Evolutionary conservation across 2,329 filamentous ascomycete genomes (phyloP).

Genomic region (Cladosporium cucumerinum): DNA sequence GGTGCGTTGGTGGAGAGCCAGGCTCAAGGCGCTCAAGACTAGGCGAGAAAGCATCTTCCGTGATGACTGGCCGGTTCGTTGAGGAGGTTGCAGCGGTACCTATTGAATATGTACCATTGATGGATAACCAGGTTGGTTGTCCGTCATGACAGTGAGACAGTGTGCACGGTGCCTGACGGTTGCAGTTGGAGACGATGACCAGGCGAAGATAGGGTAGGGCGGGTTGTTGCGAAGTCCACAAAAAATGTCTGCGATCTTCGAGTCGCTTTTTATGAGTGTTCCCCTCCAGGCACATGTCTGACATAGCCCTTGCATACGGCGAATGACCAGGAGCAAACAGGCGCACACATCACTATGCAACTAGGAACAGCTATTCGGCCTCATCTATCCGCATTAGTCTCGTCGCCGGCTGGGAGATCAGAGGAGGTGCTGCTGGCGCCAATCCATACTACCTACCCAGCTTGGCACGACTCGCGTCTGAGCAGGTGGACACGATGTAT

Average conservation of each 20-base stretch:
- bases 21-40: slow-evolving; percentile 19
- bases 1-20: slow-evolving; percentile 21
- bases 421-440: slow-evolving; percentile 13
- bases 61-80: background rate
- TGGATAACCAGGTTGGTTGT: background rate
- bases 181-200: slow-evolving; percentile 4
- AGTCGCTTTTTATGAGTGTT: slow-evolving; percentile 6
- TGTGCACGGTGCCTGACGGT: slow-evolving; percentile 1
- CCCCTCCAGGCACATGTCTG: slow-evolving; percentile 1
- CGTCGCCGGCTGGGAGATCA: slow-evolving; percentile 10
- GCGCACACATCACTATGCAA: slow-evolving; percentile 8
- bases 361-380: slow-evolving; percentile 12
- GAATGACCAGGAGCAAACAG: slow-evolving; percentile 11
- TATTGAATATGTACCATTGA: slow-evolving; percentile 13
- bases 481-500: slow-evolving; percentile 15
- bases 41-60: slow-evolving; percentile 7
- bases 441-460: slow-evolving; percentile 6
- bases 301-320: slow-evolving; percentile 5
- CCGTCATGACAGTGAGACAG: slow-evolving; percentile 4
- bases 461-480: slow-evolving; percentile 1
- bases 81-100: background rate
- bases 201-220: background rate
- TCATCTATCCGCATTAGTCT: slow-evolving; percentile 12
- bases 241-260: slow-evolving; percentile 9
- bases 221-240: background rate